Conservation (phyloP, 192 early-diverging fungal genomes). For the Linnemannia hyalina region DNA sequence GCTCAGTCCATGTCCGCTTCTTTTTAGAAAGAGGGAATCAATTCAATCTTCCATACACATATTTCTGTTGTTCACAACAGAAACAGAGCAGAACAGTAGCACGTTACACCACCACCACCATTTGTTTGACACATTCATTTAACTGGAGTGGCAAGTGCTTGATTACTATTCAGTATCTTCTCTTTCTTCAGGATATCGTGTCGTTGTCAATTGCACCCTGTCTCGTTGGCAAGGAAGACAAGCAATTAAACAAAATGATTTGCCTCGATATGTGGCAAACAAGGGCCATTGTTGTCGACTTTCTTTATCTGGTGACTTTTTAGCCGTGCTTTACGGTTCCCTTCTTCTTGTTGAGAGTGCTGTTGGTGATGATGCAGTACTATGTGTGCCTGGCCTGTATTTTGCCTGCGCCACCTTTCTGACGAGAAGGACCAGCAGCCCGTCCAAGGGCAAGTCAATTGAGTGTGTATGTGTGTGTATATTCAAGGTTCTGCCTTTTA, state of each 20-base stretch:
- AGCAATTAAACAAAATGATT: not conserved
- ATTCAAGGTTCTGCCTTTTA: conserved; percentile 1
- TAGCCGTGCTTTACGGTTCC: not conserved
- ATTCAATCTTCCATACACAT: too few species aligned
- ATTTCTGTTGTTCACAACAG: too few species aligned
- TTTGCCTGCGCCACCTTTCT: not conserved
- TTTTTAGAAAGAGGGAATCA: not conserved
- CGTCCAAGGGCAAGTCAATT: not conserved
- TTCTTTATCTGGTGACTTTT: not conserved
- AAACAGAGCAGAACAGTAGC: not conserved
- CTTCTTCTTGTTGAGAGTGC: not conserved
- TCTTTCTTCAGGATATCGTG: not conserved
- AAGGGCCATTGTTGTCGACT: not conserved
- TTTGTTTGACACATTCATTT: not conserved
- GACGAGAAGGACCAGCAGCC: not conserved
- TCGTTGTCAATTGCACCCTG: not conserved
- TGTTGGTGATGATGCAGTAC: not conserved
- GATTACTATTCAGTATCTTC: not conserved
- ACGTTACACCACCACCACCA: not conserved
- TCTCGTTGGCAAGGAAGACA: too few species aligned
- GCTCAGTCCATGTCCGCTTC: too few species aligned
- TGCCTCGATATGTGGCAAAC: too few species aligned
- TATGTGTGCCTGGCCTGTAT: too few species aligned
- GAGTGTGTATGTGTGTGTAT: not conserved
- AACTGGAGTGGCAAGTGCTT: not conserved